A percentile compares a stretch with the other conserved stretches of the same genome.
Conservation (phyloP, 1,284 basidiomycete species). For the Apiotrichum sp. region DNA sequence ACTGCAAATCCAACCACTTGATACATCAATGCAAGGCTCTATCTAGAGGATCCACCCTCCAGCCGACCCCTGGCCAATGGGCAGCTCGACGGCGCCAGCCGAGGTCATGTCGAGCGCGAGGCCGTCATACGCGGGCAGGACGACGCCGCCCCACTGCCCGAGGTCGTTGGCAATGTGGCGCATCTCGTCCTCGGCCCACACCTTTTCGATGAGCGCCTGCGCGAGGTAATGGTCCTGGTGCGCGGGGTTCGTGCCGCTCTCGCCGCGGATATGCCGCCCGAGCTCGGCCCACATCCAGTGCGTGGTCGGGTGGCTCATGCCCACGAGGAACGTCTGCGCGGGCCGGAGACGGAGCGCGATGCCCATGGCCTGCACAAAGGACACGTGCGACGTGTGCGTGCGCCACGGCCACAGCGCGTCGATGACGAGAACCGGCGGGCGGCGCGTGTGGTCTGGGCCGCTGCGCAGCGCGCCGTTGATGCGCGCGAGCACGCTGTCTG, state of each 20-base stretch:
- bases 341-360: slow-evolving; percentile 35
- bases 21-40: background rate
- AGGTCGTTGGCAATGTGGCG: slow-evolving; percentile 3
- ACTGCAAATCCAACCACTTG: too few relatives aligned
- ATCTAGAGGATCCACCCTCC: slow-evolving; percentile 8
- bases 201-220: slow-evolving; percentile 9
- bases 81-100: slow-evolving; percentile 8
- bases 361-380: slow-evolving; percentile 37
- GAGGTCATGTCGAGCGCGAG: slow-evolving; percentile 23
- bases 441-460: background rate
- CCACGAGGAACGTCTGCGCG: slow-evolving; percentile 38
- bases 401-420: slow-evolving; percentile 42
- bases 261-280: slow-evolving; percentile 22
- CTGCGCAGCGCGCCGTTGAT: slow-evolving; percentile 11
- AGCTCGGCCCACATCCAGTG: slow-evolving; percentile 46
- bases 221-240: slow-evolving; percentile 11
- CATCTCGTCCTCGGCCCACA: slow-evolving; percentile 15
- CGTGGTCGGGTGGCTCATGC: slow-evolving; percentile 43
- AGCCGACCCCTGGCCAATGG: slow-evolving; percentile 7
- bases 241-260: slow-evolving; percentile 1
- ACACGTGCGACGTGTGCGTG: slow-evolving; percentile 41
- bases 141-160: slow-evolving; percentile 18
- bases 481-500: slow-evolving; percentile 25
- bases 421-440: slow-evolving; percentile 28
- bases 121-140: slow-evolving; percentile 42